Evolutionary conservation across 2,329 filamentous ascomycete genomes (phyloP).

Genomic region (Penicillium sp.): DNA sequence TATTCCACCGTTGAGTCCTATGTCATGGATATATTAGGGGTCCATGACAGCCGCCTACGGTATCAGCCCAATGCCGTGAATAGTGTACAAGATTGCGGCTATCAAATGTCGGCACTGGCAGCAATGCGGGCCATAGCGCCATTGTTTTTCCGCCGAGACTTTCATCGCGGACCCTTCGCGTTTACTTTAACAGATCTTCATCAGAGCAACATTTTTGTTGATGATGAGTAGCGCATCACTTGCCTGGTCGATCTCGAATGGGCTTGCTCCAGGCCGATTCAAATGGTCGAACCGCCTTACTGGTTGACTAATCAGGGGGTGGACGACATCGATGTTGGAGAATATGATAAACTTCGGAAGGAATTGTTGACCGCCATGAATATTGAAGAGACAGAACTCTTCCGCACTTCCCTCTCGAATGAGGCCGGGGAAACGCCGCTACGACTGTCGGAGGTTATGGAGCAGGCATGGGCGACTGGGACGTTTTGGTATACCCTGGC

Average conservation of each 20-base stretch:
- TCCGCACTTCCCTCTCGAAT: neutral
- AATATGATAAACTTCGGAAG: neutral
- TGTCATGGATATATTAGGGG: conserved; percentile 4
- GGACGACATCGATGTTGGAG: conserved; percentile 7
- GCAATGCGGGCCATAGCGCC: conserved; percentile 28
- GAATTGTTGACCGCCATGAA: neutral
- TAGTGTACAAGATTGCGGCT: conserved; percentile 12
- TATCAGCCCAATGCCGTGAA: conserved; percentile 28
- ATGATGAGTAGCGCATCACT: conserved; percentile 19
- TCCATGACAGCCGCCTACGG: conserved; percentile 10
- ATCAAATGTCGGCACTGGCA: conserved; percentile 23
- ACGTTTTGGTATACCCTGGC: neutral
- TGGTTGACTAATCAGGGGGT: conserved; percentile 26
- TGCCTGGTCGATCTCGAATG: conserved; percentile 20
- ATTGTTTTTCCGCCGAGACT: conserved; percentile 30
- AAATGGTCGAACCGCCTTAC: conserved; percentile 20
- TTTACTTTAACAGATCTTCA: conserved; percentile 42
- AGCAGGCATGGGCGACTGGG: neutral
- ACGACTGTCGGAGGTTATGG: neutral
- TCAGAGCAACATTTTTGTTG: conserved; percentile 28
- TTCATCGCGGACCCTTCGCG: conserved; percentile 37
- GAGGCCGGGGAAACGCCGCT: neutral
- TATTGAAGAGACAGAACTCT: neutral
- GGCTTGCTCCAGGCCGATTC: conserved; percentile 12
- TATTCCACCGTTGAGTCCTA: conserved; percentile 9